Evolutionary conservation across 2,329 filamentous ascomycete species (phyloP), one percentile per base, ranked within the genome.

Genomic region (Scedosporium apiospermum): DNA sequence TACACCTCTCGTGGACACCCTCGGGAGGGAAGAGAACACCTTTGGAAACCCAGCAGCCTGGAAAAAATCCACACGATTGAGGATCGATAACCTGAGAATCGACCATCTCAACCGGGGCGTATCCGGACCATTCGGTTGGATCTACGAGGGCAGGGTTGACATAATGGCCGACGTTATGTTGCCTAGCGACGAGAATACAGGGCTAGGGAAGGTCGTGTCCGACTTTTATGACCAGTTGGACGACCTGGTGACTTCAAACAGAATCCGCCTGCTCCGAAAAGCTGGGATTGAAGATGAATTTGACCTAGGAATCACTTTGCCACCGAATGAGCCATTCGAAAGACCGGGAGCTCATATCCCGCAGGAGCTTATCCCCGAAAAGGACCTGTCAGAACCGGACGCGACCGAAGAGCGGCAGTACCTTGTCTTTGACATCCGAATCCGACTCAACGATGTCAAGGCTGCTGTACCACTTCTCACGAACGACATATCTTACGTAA

Each of bases 201-300:
- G 93, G 66, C 88, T 99, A 63, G 89, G 88, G 26, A 97, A 97
- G 73, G 92, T 97, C 57, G 90, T 99, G 83, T 88, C 89, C n/a
- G 93, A 97, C 71, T 93, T 99, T 69, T 98, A 98, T 74, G 93
- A 98, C 73, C 90, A 91, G 65, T 85, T 99, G 71, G 95, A 99
- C 75, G 92, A 95, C 53, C 92, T 92, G 0, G 92, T 98, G 23
- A 91, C 88, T 1, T 86, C 88, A 27, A 91, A 91, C 70, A 84
- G 87, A 30, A 87, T 89, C 66, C 78, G 79, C 51, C 80, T 88
- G 60, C 75, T 87, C 4, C 83, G 84, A 64, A 80, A 79, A 58
- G 77, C 16, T 2, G 46, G 23, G 30, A 51, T 60, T 18, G 58
- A 60, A 16, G 65, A 66, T 42, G 34, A 53, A 61, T 61, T 9